Percentiles rank a stretch among this genome's conserved stretches.
These are phyloP conservation scores for Sphagnum tenellum DNA, from an alignment of 225 moss, liverwort and hornwort genomes.

Conservation along the genomic window DNA sequence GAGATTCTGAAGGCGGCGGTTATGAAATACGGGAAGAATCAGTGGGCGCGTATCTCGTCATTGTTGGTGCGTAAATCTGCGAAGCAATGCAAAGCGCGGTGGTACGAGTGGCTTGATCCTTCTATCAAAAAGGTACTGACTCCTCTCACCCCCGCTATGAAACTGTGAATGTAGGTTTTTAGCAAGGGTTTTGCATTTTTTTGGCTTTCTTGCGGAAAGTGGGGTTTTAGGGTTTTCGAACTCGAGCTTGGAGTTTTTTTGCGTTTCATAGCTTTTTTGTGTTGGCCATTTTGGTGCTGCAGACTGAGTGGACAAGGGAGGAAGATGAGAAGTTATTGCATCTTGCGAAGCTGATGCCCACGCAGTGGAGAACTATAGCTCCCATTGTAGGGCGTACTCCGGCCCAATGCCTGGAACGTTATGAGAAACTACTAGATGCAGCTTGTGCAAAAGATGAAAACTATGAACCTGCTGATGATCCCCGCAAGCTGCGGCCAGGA, in stretches of 20 bases:
- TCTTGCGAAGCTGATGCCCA: constrained; percentile 91
- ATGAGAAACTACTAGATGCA: constrained; percentile 85
- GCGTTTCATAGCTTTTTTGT: no score
- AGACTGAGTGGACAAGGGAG: constrained; percentile 97
- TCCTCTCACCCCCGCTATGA: not conserved
- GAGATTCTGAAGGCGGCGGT: constrained; percentile 97
- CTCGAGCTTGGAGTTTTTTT: no score
- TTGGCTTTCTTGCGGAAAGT: no score
- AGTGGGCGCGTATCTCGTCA: constrained; percentile 91
- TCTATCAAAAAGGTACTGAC: constrained; percentile 81
- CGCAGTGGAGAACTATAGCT: constrained; percentile 93
- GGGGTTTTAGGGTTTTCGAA: no score
- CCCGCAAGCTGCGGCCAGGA: constrained; percentile 84
- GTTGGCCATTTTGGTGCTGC: not conserved
- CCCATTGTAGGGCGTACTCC: constrained; percentile 94
- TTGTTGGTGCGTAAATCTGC: constrained; percentile 88
- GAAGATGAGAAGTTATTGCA: constrained; percentile 96
- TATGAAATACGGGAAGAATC: constrained; percentile 97
- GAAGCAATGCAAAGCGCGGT: constrained; percentile 94
- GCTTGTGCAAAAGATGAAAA: constrained; percentile 92
- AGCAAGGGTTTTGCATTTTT: no score
- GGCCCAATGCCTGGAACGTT: constrained; percentile 86
- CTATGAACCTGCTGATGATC: constrained; percentile 92
- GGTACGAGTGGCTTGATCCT: constrained; percentile 99
- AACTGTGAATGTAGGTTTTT: no score